phyloP scores from a whole-genome alignment of 352 stramenopile species.

The Phytophthora citrophthora region DNA sequence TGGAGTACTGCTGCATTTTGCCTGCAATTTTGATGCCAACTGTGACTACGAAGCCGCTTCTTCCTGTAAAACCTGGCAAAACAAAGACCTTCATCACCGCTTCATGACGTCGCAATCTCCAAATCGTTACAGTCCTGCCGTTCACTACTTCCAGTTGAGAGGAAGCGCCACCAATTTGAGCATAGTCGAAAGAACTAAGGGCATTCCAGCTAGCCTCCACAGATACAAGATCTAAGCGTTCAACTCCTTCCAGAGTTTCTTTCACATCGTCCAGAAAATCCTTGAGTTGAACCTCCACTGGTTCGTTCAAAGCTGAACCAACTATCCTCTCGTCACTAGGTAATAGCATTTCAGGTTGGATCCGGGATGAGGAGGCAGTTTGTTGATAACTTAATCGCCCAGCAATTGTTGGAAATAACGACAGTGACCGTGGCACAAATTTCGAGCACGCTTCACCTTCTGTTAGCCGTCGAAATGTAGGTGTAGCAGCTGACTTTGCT shows the following conservation, averaged over 20 bases:
- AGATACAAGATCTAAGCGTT: conserved; percentile 17
- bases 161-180: conserved; percentile 21
- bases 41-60: conserved; percentile 15
- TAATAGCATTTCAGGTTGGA: neutral
- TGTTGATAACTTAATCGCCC: neutral
- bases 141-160: conserved; percentile 4
- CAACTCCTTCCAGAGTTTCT: neutral
- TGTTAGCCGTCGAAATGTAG: conserved; percentile 18
- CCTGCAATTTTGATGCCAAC: conserved; percentile 7
- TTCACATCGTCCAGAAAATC: conserved; percentile 25
- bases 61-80: conserved; percentile 7
- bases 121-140: conserved; percentile 16
- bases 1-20: conserved; percentile 10
- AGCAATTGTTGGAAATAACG: conserved; percentile 2
- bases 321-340: neutral
- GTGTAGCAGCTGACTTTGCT: conserved; percentile 4
- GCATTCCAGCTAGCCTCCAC: conserved; percentile 25
- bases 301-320: conserved; percentile 1
- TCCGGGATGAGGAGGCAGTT: neutral
- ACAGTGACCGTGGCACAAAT: neutral
- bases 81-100: conserved; percentile 19
- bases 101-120: conserved; percentile 26
- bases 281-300: conserved; percentile 14
- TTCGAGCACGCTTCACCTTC: neutral
- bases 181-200: conserved; percentile 14